These are phyloP conservation scores for Aeschynomene evenia DNA, from an alignment of 306 rosid genomes.

Conservation along the genomic window DNA sequence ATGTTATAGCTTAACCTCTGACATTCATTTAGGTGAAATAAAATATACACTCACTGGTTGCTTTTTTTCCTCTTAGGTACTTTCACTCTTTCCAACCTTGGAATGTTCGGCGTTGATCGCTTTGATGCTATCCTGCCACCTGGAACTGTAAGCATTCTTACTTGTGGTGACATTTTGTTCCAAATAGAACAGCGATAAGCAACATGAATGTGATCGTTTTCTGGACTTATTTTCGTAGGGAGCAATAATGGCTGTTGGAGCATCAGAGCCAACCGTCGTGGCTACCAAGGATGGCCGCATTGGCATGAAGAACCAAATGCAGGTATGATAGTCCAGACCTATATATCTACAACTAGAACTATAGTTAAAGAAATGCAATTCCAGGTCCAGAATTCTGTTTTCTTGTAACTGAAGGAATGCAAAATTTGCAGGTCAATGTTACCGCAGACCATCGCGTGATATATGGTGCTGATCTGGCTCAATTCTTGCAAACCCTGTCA, in stretches of 20 bases:
- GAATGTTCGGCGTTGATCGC: constrained; percentile 98
- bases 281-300: constrained; percentile 91
- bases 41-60: constrained; percentile 4
- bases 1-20: background rate
- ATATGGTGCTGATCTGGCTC: constrained; percentile 89
- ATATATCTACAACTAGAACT: background rate
- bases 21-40: background rate
- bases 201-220: constrained; percentile 12
- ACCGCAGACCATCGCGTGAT: constrained; percentile 99
- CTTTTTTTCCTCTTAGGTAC: constrained; percentile 57
- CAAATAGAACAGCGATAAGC: background rate
- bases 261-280: constrained; percentile 76
- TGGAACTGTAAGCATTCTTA: constrained; percentile 69
- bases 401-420: constrained; percentile 25
- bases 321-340: constrained; percentile 49
- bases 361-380: constrained; percentile 6
- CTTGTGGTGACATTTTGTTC: constrained; percentile 1
- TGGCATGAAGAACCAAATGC: constrained; percentile 92
- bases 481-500: constrained; percentile 91
- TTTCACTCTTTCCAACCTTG: constrained; percentile 90
- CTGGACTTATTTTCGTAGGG: constrained; percentile 55
- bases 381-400: constrained; percentile 12
- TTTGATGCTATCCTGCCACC: constrained; percentile 98
- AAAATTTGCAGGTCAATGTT: constrained; percentile 75
- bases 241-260: constrained; percentile 97